Evolutionary conservation across 192 early-diverging fungal species (phyloP).

Genomic region (Haplosporangium gracile): DNA sequence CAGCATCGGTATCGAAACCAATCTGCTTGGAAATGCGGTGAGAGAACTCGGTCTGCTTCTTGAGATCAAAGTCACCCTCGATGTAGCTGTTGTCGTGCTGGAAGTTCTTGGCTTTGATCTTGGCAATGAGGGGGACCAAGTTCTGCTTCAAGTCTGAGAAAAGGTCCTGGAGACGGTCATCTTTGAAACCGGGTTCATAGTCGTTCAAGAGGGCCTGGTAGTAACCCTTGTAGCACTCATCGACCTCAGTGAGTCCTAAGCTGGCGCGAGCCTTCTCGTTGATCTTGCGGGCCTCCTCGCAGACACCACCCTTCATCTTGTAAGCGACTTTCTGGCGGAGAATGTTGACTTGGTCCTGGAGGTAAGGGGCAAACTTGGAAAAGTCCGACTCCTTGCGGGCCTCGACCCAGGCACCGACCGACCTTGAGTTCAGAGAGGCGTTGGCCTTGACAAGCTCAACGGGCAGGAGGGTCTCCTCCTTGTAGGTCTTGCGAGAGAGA

Average conservation of each 20-base stretch:
- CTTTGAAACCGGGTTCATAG: slow-evolving; percentile 58
- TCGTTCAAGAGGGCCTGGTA: slow-evolving; percentile 53
- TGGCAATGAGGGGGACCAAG: slow-evolving; percentile 57
- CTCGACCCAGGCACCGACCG: slow-evolving; percentile 44
- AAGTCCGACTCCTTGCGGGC: slow-evolving; percentile 55
- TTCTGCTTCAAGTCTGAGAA: slow-evolving; percentile 50
- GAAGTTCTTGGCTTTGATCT: slow-evolving; percentile 58
- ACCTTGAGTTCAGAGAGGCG: slow-evolving; percentile 37
- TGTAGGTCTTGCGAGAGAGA: slow-evolving; percentile 24
- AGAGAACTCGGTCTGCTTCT: slow-evolving; percentile 53
- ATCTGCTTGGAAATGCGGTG: slow-evolving; percentile 55
- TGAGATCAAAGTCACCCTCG: slow-evolving; percentile 44
- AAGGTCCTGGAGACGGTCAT: slow-evolving; percentile 40
- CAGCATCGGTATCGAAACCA: slow-evolving; percentile 56
- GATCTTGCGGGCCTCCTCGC: slow-evolving; percentile 50
- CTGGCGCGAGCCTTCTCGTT: slow-evolving; percentile 55
- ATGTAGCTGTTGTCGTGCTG: slow-evolving; percentile 48
- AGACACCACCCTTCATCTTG: slow-evolving; percentile 41
- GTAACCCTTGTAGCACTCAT: slow-evolving; percentile 54
- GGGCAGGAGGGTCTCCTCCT: slow-evolving; percentile 36
- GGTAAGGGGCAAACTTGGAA: slow-evolving; percentile 50
- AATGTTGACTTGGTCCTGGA: slow-evolving; percentile 45
- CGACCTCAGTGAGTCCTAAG: slow-evolving; percentile 30
- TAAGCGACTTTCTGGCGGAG: slow-evolving; percentile 44
- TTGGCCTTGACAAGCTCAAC: slow-evolving; percentile 32